Evolutionary conservation across 2,329 filamentous ascomycete genomes (phyloP), one percentile per base, ranked within the genome.

Genomic region (Pseudocercospora fijiensis): DNA sequence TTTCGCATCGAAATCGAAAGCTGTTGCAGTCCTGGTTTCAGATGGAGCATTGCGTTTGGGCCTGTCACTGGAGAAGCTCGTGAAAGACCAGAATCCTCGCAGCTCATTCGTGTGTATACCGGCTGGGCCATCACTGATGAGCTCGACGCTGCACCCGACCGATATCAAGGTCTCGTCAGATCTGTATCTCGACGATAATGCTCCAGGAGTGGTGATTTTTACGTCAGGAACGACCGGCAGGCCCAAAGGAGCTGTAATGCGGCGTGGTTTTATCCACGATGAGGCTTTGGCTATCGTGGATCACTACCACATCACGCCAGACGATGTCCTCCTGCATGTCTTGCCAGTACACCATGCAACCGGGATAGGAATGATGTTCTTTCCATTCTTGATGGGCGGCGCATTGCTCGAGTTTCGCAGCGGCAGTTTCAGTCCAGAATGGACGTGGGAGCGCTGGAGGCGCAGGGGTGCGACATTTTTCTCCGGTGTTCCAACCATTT

Each of bases 401-500:
- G 77, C 76, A 1, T 77, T 79, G 0, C 79, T 83, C 47, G 81
- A 83, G 67, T 83, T 83, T 61, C 69, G 78, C 67, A 81, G 69
- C 67, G 78, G 53, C 76, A 78, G 68, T 78, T 83, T 73, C 76
- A 81, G 10, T 56, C 67, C 72, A 67, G 74, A 67, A 67, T 76
- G 61, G 80, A 82, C 68, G 56, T 84, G 81, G 82, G 71, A 76
- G 20, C 76, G 81, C 16, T 83, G 80, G 80, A 62, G 75, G 72
- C 28, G 71, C 67, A 60, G 78, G 72, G 77, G 65, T 72, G 75
- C 51, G 75, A 80, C 27, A 77, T 78, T 83, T 75, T 84, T 84
- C 74, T 79, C 81, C 67, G 82, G 80, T 16, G 82, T 84, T 1
- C 82, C 82, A 3, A 83, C 82, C 0, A 82, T 83, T 28, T 84